Conservation (phyloP, 179 eudicot genomes). For the Camellia oleifera region DNA sequence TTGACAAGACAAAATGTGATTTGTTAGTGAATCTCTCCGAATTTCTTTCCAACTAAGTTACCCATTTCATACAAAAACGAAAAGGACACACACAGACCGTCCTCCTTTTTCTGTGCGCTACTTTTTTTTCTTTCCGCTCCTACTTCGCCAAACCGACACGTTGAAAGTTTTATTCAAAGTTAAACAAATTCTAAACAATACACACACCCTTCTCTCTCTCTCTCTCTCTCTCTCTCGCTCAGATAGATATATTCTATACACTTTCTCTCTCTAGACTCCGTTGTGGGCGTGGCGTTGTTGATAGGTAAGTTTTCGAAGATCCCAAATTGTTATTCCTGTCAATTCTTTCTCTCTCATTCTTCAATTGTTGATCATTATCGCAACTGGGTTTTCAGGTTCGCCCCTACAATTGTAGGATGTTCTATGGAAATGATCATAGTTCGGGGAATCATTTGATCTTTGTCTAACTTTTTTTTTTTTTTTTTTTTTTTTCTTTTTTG, state of each 20-base stretch:
- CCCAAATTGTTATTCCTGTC: background rate
- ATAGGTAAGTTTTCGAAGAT: constrained; percentile 1
- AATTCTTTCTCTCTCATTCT: background rate
- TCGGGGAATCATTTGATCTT: background rate
- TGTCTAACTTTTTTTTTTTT: background rate
- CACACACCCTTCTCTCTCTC: background rate
- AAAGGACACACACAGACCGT: no score
- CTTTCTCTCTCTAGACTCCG: background rate
- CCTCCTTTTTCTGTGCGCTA: no score
- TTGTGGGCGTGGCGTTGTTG: background rate
- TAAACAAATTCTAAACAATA: no score
- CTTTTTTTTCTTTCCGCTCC: no score
- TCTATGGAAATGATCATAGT: background rate
- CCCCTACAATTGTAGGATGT: background rate
- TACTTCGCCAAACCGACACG: no score
- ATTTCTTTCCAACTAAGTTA: no score
- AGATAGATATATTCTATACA: background rate
- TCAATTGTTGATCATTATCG: constrained; percentile 3
- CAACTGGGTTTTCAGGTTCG: background rate
- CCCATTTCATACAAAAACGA: no score
- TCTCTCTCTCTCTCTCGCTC: background rate
- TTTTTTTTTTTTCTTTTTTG: no score
- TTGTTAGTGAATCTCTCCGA: no score
- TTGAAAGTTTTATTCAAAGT: no score
- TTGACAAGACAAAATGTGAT: no score